Conservation (phyloP, 2,329 filamentous ascomycete genomes). For the Xylaria sp. region DNA sequence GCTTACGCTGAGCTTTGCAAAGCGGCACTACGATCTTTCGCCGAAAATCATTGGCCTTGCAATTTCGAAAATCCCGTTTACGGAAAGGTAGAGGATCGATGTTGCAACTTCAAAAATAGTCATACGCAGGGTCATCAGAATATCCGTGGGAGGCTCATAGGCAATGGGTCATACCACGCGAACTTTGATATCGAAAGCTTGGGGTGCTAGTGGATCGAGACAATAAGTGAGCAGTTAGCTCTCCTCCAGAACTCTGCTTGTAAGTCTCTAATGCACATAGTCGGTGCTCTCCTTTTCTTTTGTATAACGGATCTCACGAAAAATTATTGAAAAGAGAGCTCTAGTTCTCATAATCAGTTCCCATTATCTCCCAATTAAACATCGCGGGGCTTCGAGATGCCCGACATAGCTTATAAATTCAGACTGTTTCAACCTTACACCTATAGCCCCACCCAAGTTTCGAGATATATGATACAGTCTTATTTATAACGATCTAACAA, state of each 20-base stretch:
- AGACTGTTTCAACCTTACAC: not conserved
- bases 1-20: not conserved
- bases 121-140: not conserved
- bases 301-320: no score
- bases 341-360: no score
- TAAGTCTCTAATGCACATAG: not conserved
- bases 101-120: not conserved
- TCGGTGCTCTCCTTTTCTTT: no score
- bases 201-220: not conserved
- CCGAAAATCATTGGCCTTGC: not conserved
- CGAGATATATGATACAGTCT: not conserved
- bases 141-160: not conserved
- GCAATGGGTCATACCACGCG: not conserved
- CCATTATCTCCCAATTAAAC: not conserved
- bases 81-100: not conserved
- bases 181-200: not conserved
- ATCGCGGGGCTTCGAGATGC: no score
- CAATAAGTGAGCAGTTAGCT: not conserved
- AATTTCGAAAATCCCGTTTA: not conserved
- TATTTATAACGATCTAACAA: not conserved
- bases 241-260: not conserved
- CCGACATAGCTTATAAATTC: no score
- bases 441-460: not conserved
- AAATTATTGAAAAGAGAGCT: no score
- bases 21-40: not conserved